Conservation (phyloP, 1,284 basidiomycete species). For the Cryptococcus sp. region DNA sequence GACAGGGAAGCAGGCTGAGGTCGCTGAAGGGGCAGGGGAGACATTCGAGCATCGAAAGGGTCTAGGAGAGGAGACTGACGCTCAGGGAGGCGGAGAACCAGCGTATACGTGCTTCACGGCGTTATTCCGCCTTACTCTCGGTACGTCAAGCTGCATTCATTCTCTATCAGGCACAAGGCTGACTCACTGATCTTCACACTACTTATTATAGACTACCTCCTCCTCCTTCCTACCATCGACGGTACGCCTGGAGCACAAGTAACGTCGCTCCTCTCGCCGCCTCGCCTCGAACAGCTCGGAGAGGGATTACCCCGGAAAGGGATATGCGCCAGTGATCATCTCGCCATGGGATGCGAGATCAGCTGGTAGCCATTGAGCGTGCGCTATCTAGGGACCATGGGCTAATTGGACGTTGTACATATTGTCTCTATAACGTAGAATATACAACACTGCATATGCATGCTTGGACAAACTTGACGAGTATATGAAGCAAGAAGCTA, state of each 20-base stretch:
- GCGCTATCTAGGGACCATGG: neutral
- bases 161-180: too few relatives aligned
- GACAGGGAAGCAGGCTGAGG: conserved; percentile 45
- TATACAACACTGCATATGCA: neutral
- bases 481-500: neutral
- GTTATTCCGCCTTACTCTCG: conserved; percentile 73
- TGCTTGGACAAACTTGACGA: too few relatives aligned
- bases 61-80: conserved; percentile 58
- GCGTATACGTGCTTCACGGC: conserved; percentile 52
- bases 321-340: conserved; percentile 83
- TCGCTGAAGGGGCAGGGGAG: conserved; percentile 26
- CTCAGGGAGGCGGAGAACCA: conserved; percentile 63
- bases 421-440: neutral
- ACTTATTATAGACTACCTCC: conserved; percentile 94
- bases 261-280: conserved; percentile 66
- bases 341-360: conserved; percentile 63
- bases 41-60: conserved; percentile 59
- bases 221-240: conserved; percentile 55
- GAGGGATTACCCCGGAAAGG: conserved; percentile 77
- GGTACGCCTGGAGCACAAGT: conserved; percentile 56
- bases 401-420: neutral
- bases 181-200: too few relatives aligned
- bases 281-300: conserved; percentile 64
- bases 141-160: conserved; percentile 56
- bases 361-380: conserved; percentile 1